phyloP scores from a whole-genome alignment of 306 rosid genomes.

The Purshia tridentata region DNA sequence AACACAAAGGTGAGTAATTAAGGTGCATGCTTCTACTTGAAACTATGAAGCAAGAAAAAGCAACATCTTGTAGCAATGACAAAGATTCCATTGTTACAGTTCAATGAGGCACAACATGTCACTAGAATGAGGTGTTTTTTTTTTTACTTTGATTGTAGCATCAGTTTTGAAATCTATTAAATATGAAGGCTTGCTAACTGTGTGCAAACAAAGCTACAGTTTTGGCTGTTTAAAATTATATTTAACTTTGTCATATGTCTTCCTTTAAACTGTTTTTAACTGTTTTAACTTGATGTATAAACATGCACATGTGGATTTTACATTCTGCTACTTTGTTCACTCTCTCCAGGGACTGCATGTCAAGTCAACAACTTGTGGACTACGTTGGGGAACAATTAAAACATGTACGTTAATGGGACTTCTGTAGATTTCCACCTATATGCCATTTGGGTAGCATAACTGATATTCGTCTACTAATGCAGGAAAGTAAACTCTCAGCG shows the following conservation, averaged over 20 bases:
- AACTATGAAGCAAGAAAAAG: too few relatives aligned
- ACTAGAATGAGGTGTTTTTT: too few relatives aligned
- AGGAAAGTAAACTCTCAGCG: constrained; percentile 77
- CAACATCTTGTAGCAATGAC: too few relatives aligned
- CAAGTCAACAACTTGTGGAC: constrained; percentile 94
- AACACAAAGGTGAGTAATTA: too few relatives aligned
- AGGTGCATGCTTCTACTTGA: too few relatives aligned
- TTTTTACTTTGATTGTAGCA: not conserved
- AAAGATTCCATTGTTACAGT: too few relatives aligned
- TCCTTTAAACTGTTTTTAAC: not conserved
- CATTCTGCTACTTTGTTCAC: not conserved
- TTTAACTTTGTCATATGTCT: not conserved
- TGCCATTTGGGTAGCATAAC: constrained; percentile 1
- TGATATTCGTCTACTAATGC: constrained; percentile 27
- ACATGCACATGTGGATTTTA: not conserved
- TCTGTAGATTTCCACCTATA: not conserved
- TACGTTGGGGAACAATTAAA: constrained; percentile 57
- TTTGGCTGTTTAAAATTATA: not conserved
- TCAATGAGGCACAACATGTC: too few relatives aligned
- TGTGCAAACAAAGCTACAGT: too few relatives aligned
- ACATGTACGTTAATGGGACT: constrained; percentile 45
- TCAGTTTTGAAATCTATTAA: not conserved
- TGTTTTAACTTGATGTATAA: not conserved
- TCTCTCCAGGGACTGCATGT: constrained; percentile 85
- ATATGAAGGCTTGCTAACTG: too few relatives aligned